Evolutionary conservation across 495 filamentous ascomycete species (phyloP).

Genomic region (Aspergillus sclerotioniger): DNA sequence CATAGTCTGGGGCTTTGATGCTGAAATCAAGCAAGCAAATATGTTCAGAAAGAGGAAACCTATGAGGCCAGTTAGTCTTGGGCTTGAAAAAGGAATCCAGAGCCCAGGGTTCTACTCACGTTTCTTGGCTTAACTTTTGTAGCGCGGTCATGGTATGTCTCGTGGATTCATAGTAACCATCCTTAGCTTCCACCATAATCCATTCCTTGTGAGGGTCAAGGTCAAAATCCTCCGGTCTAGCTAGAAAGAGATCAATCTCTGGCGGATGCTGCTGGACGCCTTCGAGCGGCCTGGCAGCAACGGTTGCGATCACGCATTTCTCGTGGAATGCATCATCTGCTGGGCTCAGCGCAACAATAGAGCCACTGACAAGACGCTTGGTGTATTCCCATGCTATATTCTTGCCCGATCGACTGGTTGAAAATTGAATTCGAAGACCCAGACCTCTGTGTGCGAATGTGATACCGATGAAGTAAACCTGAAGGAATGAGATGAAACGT

Average conservation of each 20-base stretch:
- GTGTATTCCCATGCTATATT: constrained; percentile 76
- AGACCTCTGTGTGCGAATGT: constrained; percentile 62
- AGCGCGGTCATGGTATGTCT: constrained; percentile 71
- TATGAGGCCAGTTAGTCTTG: constrained; percentile 22
- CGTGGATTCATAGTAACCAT: constrained; percentile 71
- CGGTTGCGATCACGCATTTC: constrained; percentile 66
- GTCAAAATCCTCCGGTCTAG: constrained; percentile 53
- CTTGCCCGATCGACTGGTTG: constrained; percentile 61
- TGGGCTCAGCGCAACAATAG: constrained; percentile 68
- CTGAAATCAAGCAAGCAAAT: constrained; percentile 52
- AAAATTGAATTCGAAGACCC: constrained; percentile 69
- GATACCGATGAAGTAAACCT: constrained; percentile 67
- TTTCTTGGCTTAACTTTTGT: constrained; percentile 64
- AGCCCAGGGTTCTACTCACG: constrained; percentile 39
- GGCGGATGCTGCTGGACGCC: constrained; percentile 63
- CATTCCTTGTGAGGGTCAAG: constrained; percentile 70
- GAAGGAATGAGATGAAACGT: background rate
- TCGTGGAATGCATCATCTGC: constrained; percentile 60
- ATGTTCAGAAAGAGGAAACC: constrained; percentile 62
- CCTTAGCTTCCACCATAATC: constrained; percentile 73
- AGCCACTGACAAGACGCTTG: constrained; percentile 66
- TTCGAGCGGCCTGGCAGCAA: constrained; percentile 67
- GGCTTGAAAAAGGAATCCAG: constrained; percentile 23
- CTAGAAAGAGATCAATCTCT: constrained; percentile 75
- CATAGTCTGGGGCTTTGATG: constrained; percentile 49